These are phyloP conservation scores for Moesziomyces sp. DNA, from an alignment of 1,284 basidiomycete species.

Conservation along the genomic window DNA sequence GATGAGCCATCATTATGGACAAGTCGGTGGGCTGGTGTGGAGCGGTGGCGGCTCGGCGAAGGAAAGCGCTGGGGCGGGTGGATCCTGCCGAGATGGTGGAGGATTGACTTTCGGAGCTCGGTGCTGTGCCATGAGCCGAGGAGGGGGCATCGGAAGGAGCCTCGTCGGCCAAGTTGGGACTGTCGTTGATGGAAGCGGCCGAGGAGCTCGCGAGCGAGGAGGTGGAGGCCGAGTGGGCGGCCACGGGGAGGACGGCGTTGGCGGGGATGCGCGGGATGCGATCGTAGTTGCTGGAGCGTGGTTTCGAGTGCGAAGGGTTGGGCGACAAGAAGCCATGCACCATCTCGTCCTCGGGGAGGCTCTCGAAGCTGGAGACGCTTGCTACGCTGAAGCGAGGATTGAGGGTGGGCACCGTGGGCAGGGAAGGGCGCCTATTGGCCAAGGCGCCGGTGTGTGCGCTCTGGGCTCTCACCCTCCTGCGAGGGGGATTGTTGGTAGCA, in stretches of 20 bases:
- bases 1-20: conserved; percentile 30
- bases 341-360: conserved; percentile 58
- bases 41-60: conserved; percentile 37
- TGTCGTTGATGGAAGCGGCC: conserved; percentile 1
- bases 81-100: conserved; percentile 44
- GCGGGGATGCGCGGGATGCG: conserved; percentile 16
- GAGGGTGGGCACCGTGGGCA: conserved; percentile 51
- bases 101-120: conserved; percentile 20
- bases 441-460: conserved; percentile 24
- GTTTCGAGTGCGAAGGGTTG: conserved; percentile 10
- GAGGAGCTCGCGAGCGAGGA: conserved; percentile 13
- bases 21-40: conserved; percentile 16
- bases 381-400: conserved; percentile 51
- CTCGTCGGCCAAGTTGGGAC: neutral
- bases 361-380: conserved; percentile 60
- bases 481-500: conserved; percentile 3
- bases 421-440: conserved; percentile 42
- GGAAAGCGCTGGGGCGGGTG: conserved; percentile 31
- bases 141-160: conserved; percentile 20
- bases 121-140: conserved; percentile 23
- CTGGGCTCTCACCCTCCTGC: conserved; percentile 31
- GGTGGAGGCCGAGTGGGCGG: neutral
- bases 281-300: conserved; percentile 33
- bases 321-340: conserved; percentile 43
- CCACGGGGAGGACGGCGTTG: neutral